Evolutionary conservation across 140 eudicot species (phyloP).

Genomic region (Flaveria floridana): DNA sequence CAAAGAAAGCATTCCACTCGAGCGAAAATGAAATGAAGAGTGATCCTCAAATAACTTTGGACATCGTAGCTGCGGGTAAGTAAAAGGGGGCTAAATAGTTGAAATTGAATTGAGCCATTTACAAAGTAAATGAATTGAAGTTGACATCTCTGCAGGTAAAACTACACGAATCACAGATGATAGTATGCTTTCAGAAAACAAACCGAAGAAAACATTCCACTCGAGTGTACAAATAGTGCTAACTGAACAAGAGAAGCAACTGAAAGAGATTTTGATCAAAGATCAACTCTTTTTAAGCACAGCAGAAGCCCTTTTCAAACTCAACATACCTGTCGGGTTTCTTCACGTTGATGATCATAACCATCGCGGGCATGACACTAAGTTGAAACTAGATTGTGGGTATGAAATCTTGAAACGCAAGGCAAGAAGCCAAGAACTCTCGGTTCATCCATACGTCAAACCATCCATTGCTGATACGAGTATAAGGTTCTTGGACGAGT

Average conservation of each 20-base stretch:
- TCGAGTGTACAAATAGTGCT: constrained; percentile 46
- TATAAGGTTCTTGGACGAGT: constrained; percentile 54
- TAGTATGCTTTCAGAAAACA: constrained; percentile 4
- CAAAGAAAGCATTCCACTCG: too few species aligned
- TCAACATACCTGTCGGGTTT: constrained; percentile 62
- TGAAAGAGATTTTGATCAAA: constrained; percentile 67
- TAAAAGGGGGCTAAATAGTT: background rate
- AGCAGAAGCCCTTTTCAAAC: constrained; percentile 84
- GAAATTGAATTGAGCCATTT: background rate
- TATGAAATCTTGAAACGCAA: constrained; percentile 74
- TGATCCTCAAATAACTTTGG: background rate
- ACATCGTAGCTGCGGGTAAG: constrained; percentile 1
- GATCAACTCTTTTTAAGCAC: constrained; percentile 68
- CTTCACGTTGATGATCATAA: constrained; percentile 53
- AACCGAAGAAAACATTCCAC: constrained; percentile 37
- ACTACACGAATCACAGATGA: constrained; percentile 5
- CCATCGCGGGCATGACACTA: constrained; percentile 40
- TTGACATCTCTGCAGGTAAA: constrained; percentile 27
- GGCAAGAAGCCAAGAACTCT: constrained; percentile 60
- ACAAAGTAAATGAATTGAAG: background rate
- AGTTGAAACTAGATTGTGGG: constrained; percentile 60
- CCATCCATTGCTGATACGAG: constrained; percentile 28
- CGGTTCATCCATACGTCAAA: constrained; percentile 40
- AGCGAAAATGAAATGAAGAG: background rate
- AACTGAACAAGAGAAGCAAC: constrained; percentile 64